A percentile compares a stretch with the other conserved stretches of the same genome.
These are phyloP conservation scores for Cucurbita pepo DNA, from an alignment of 306 rosid genomes.

Conservation along the genomic window DNA sequence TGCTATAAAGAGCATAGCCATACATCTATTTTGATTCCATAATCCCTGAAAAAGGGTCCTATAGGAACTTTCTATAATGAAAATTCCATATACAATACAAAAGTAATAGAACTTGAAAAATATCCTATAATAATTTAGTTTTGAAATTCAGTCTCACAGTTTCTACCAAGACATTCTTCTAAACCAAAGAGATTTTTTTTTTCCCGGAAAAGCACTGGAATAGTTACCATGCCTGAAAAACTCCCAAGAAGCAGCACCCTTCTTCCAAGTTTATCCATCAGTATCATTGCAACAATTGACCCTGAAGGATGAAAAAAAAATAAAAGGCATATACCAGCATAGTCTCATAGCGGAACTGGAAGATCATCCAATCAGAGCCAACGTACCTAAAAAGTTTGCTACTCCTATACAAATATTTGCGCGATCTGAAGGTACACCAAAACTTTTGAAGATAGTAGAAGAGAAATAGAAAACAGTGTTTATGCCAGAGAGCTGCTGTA, in stretches of 20 bases:
- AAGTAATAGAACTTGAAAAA: background rate
- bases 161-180: background rate
- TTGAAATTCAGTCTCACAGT: background rate
- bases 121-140: background rate
- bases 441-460: slow-evolving; percentile 86
- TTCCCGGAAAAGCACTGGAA: background rate
- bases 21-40: background rate
- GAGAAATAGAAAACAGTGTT: slow-evolving; percentile 95
- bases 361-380: slow-evolving; percentile 7
- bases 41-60: background rate
- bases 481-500: slow-evolving; percentile 99
- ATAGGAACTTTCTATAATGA: background rate
- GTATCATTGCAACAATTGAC: slow-evolving; percentile 57
- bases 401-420: slow-evolving; percentile 78
- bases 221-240: slow-evolving; percentile 84
- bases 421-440: slow-evolving; percentile 70
- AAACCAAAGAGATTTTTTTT: background rate
- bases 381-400: slow-evolving; percentile 59
- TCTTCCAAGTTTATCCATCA: slow-evolving; percentile 97
- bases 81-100: background rate
- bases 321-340: background rate
- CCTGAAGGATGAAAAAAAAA: slow-evolving; percentile 33
- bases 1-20: background rate
- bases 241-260: slow-evolving; percentile 82
- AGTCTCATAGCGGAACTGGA: background rate